phyloP scores from a whole-genome alignment of 352 stramenopile species.

The Phytopythium oedochilum region DNA sequence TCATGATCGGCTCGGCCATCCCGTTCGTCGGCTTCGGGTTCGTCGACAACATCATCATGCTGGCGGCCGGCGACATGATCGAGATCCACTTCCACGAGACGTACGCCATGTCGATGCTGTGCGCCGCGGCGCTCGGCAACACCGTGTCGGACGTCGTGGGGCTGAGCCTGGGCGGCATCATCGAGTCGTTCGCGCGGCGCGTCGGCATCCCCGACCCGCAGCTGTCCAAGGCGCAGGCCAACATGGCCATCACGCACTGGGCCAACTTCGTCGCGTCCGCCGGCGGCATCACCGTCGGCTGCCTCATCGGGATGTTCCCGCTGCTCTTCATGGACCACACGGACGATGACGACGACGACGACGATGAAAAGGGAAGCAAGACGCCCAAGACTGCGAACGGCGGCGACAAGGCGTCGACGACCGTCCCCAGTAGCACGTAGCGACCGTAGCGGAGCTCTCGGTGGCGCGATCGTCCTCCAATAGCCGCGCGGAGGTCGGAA shows the following conservation, averaged over 20 bases:
- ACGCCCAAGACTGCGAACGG: background rate
- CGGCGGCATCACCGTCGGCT: slow-evolving; percentile 83
- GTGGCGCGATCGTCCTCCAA: too few relatives aligned
- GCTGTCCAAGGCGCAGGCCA: slow-evolving; percentile 72
- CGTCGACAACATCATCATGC: slow-evolving; percentile 85
- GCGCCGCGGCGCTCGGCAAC: slow-evolving; percentile 92
- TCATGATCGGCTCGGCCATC: slow-evolving; percentile 75
- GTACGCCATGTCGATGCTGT: slow-evolving; percentile 95
- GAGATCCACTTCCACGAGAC: slow-evolving; percentile 92
- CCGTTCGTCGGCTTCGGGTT: slow-evolving; percentile 84
- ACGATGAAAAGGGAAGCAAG: slow-evolving; percentile 20
- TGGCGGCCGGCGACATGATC: slow-evolving; percentile 92
- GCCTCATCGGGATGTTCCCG: slow-evolving; percentile 89
- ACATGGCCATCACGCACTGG: slow-evolving; percentile 71
- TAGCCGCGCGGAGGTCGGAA: too few relatives aligned
- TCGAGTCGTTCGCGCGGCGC: slow-evolving; percentile 76
- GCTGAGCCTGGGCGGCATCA: slow-evolving; percentile 90
- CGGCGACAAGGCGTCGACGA: background rate
- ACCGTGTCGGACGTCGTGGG: slow-evolving; percentile 93
- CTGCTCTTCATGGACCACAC: slow-evolving; percentile 85
- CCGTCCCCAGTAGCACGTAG: background rate
- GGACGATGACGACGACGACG: slow-evolving; percentile 50
- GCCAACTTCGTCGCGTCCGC: slow-evolving; percentile 76
- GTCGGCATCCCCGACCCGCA: slow-evolving; percentile 63
- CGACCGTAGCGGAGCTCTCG: background rate